Conservation (phyloP, 768 basidiomycete genomes). For the Phaeotremella fagi region DNA sequence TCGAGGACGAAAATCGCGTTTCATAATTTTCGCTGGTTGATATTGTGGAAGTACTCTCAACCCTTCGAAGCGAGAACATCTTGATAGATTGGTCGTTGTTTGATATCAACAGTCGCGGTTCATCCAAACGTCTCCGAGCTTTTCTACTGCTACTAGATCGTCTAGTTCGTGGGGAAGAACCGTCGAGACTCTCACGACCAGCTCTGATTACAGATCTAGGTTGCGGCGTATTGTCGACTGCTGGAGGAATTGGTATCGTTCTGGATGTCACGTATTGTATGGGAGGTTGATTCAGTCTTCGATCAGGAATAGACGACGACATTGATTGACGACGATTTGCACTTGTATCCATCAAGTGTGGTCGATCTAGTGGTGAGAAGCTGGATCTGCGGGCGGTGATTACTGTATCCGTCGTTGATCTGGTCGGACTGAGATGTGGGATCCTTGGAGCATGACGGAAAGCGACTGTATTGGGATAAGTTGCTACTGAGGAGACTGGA, state of each 20-base stretch:
- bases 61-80: constrained; percentile 63
- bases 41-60: not conserved
- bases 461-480: constrained; percentile 43
- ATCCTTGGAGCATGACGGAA: constrained; percentile 37
- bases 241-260: not conserved
- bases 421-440: constrained; percentile 17
- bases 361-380: constrained; percentile 7
- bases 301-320: constrained; percentile 1
- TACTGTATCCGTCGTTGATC: not conserved
- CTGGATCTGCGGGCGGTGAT: constrained; percentile 5
- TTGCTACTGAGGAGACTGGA: constrained; percentile 26
- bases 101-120: constrained; percentile 73
- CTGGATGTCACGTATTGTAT: constrained; percentile 20
- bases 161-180: not conserved
- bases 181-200: not conserved
- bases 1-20: not conserved
- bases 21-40: not conserved
- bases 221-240: not conserved
- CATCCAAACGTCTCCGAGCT: constrained; percentile 56
- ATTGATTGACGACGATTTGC: constrained; percentile 7
- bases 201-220: not conserved
- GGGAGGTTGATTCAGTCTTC: constrained; percentile 4
- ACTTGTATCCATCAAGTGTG: not conserved
- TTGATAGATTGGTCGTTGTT: constrained; percentile 81
- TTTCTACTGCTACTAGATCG: not conserved